Percentiles rank a stretch among this genome's conserved stretches.
Conservation (phyloP, 352 stramenopile genomes). For the Phytophthora sp. region DNA sequence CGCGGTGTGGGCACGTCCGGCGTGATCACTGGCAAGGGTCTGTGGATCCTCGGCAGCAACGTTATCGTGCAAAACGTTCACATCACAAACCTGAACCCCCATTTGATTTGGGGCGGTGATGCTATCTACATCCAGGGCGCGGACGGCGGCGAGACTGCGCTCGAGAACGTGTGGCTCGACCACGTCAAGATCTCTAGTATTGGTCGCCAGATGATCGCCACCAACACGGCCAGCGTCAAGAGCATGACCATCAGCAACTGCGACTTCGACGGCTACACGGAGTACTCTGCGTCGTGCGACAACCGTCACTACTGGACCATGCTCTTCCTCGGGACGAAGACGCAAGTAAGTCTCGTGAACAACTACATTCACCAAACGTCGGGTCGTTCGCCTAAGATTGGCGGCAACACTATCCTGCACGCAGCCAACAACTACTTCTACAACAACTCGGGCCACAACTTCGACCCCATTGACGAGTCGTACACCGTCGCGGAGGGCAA, state of each 20-base stretch:
- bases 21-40: constrained; percentile 20
- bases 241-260: constrained; percentile 53
- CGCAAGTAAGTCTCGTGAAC: constrained; percentile 34
- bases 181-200: constrained; percentile 26
- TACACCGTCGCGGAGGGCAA: constrained; percentile 29
- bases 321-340: constrained; percentile 47
- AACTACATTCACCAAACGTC: constrained; percentile 31
- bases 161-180: constrained; percentile 20
- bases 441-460: constrained; percentile 27
- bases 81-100: constrained; percentile 29
- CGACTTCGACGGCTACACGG: constrained; percentile 49
- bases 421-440: constrained; percentile 37
- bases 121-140: constrained; percentile 35
- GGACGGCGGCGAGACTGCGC: constrained; percentile 18
- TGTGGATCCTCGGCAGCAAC: constrained; percentile 31
- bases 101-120: constrained; percentile 34
- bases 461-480: constrained; percentile 20
- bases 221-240: constrained; percentile 31
- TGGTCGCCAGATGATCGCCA: constrained; percentile 42
- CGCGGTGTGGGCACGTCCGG: constrained; percentile 18
- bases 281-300: constrained; percentile 41
- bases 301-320: constrained; percentile 58
- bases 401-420: constrained; percentile 26
- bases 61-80: constrained; percentile 42
- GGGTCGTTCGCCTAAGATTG: constrained; percentile 33